Conservation (phyloP, 2,329 filamentous ascomycete genomes). For the Helminthosporium solani region DNA sequence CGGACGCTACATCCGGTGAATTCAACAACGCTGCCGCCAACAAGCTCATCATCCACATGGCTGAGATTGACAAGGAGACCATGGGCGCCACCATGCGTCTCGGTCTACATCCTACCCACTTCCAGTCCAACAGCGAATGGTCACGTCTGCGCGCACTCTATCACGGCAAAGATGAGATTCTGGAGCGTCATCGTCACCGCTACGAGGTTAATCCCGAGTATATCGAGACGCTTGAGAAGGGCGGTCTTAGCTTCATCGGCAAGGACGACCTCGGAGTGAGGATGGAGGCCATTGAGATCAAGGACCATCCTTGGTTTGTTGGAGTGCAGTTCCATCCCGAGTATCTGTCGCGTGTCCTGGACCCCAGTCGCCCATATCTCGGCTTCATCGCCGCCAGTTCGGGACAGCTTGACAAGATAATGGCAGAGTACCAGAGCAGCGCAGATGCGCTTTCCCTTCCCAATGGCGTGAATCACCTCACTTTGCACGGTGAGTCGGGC, state of each 20-base stretch:
- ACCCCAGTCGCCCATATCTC: constrained; percentile 73
- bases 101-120: constrained; percentile 70
- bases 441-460: constrained; percentile 11
- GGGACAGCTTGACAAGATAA: constrained; percentile 60
- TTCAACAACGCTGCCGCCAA: constrained; percentile 62
- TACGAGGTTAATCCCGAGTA: constrained; percentile 88
- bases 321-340: constrained; percentile 89
- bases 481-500: constrained; percentile 13
- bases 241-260: constrained; percentile 73
- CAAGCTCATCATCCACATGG: constrained; percentile 86
- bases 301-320: constrained; percentile 81
- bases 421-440: constrained; percentile 24
- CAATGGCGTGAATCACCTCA: constrained; percentile 25
- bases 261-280: constrained; percentile 76
- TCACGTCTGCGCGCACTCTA: constrained; percentile 76
- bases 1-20: constrained; percentile 57
- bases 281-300: constrained; percentile 81
- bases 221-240: constrained; percentile 66
- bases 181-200: constrained; percentile 81
- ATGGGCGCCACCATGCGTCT: constrained; percentile 87
- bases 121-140: constrained; percentile 76
- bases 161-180: constrained; percentile 51
- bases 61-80: constrained; percentile 74
- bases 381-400: constrained; percentile 80
- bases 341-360: constrained; percentile 73